Conservation (phyloP, 1,284 basidiomycete species). For the Ustilago curta region DNA sequence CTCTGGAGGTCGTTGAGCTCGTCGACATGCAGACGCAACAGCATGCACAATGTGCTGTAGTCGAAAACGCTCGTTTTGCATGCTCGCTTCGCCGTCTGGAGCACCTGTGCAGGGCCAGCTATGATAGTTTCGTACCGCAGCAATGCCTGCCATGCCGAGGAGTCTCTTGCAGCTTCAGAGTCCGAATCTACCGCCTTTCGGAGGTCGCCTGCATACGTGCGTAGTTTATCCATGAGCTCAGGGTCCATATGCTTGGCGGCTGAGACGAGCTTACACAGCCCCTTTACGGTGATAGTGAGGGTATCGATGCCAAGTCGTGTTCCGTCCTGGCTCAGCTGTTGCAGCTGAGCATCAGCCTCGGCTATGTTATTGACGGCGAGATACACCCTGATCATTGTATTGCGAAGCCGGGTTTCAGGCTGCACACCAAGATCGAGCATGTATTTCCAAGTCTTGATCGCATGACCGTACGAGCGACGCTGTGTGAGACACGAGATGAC, state of each 20-base stretch:
- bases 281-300: conserved; percentile 26
- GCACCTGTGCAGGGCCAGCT: conserved; percentile 21
- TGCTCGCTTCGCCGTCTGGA: conserved; percentile 22
- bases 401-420: conserved; percentile 9
- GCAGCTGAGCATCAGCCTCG: conserved; percentile 13
- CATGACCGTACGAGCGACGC: conserved; percentile 11
- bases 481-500: conserved; percentile 26
- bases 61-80: conserved; percentile 1
- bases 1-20: conserved; percentile 32
- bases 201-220: conserved; percentile 19
- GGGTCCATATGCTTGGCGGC: background rate
- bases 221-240: conserved; percentile 6
- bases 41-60: conserved; percentile 13
- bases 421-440: conserved; percentile 15
- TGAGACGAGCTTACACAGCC: conserved; percentile 9
- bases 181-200: conserved; percentile 6
- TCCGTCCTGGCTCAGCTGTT: conserved; percentile 3
- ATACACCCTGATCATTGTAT: conserved; percentile 23
- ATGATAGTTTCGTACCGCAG: conserved; percentile 35
- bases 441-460: conserved; percentile 23
- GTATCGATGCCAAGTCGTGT: conserved; percentile 11
- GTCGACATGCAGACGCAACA: conserved; percentile 31
- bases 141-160: conserved; percentile 30
- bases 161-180: conserved; percentile 4
- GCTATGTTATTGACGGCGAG: conserved; percentile 7